Evolutionary conservation across 2,329 filamentous ascomycete species (phyloP), one percentile per base, ranked within the genome.

Genomic region (Camillea tinctor): DNA sequence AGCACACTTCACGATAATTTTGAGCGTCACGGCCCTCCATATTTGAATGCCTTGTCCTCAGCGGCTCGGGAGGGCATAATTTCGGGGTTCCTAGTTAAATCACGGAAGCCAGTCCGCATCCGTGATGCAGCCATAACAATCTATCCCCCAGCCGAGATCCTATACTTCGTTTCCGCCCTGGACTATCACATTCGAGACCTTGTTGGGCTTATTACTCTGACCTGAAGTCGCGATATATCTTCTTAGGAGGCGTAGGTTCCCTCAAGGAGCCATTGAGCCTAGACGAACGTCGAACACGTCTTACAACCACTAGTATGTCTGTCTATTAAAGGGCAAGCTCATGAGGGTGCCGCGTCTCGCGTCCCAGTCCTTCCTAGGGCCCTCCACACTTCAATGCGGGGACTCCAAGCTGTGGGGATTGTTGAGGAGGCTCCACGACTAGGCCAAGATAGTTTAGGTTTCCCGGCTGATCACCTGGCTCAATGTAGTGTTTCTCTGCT

Each of bases 391-490:
- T 44, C 13, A n/a, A 23, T 50, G 49, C 49, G 49, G 49, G 49
- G 49, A 21, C 21, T 50, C 49, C 49, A 50, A 50, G 49, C 17
- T 50, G 49, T 50, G 49, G 49, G 21, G 49, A 21, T 50, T 21
- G 11, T 15, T 50, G 49, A 50, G 49, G 49, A 23, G 49, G 49
- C 49, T 50, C 49, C 49, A 50, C 49, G 49, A 50, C 49, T 53
- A 53, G 23, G 8, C 51, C 24, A 23, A 24, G 51, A 53, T 21
- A 24, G 52, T 40, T 44, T 55, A 55, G 52, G 52, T 24, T 55
- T 24, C 48, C 24, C 52, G 24, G 22, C 30, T 9, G 36, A 21
- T 20, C 20, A 48, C 52, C 24, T 20, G 22, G 13, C 36, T 52
- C 51, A 19, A 19, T 24, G 40, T 24, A 50, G 30, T 36, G 26